Evolutionary conservation across 1,284 basidiomycete species (phyloP), one percentile per base, ranked within the genome.

Genomic region (Melampsora americana): DNA sequence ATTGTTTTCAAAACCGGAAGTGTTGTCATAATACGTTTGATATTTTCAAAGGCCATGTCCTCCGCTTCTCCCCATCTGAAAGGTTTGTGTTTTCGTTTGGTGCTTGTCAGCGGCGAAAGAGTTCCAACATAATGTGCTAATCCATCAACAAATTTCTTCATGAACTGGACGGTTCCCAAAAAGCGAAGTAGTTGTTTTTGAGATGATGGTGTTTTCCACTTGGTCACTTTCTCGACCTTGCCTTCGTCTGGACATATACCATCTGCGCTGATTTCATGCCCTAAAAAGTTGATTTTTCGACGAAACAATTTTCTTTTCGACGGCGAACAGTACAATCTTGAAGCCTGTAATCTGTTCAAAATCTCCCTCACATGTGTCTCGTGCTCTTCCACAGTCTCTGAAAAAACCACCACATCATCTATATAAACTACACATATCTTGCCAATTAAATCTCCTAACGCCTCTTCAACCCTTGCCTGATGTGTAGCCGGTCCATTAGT

Each of bases 341-440:
- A 42, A 12, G 6, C 18, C 1, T 48, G 66, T 7, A 67, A 30
- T 5, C 44, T n/a, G 0, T 11, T 42, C 39, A 42, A 42, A 12
- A 42, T 35, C 9, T 35, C 35, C 35, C 35, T 35, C 35, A 35
- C 35, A 35, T 35, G 35, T 9, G 35, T 9, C 35, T 35, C 35
- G 9, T 86, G 85, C 68, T 86, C 83, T 9, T 83, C 82, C 0
- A 84, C 16, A 0, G 78, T 78, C 0, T 83, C 0, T 0, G 84
- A 85, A 82, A 83, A 86, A 60, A 86, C 85, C 35, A 86, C 79
- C 61, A 86, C 85, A 70, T 86, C 82, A 77, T 86, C 85, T n/a
- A n/a, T n/a, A n/a, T n/a, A n/a, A n/a, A n/a, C n/a, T n/a, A n/a
- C n/a, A n/a, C n/a, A n/a, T n/a, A n/a, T n/a, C n/a, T n/a, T n/a